Evolutionary conservation across 2,329 filamentous ascomycete species (phyloP), one percentile per base, ranked within the genome.

Genomic region (Neoarthrinium moseri): DNA sequence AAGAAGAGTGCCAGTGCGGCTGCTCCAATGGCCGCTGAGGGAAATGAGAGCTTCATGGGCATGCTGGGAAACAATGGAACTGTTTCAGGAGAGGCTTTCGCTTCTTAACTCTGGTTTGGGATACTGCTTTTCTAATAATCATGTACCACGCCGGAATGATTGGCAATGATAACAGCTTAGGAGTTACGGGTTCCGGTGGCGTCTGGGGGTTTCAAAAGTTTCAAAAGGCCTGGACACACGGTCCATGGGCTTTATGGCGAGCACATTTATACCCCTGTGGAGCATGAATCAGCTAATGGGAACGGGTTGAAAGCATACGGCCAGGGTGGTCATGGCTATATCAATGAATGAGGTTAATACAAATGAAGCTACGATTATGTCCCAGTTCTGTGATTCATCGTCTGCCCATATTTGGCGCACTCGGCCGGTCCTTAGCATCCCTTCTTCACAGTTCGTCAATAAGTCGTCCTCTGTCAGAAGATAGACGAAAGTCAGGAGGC

Each of bases 1-100:
- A 70, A 65, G 6, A 46, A 30, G 32, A 44, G 36, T 10, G 17
- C 30, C n/a, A n/a, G 17, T 13, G 24, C 21, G 10, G 18, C 21
- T 6, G 11, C 39, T 5, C 15, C 27, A 17, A 43, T 13, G 3
- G 33, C 17, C 6, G 26, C 18, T 17, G 41, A 35, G 5, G 15
- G 13, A 15, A 32, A 10, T 21, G 41, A 44, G 11, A 35, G 24
- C 6, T 44, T 44, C 32, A 44, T 44, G 41, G 29, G 30, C 21
- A 32, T 44, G 41, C 29, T 44, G 32, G 32, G 20, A 8, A 32
- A 44, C 22, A 36, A 20, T 18, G 32, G 11, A 23, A 23, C 18
- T 38, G 35, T 20, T 13, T 23, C 35, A 4, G 37, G 37, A 10
- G 37, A 40, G 27, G 23, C 29, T 5, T 40, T 40, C 15, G 37